Conservation (phyloP, 2,329 filamentous ascomycete species). For the Colletotrichum incanum region DNA sequence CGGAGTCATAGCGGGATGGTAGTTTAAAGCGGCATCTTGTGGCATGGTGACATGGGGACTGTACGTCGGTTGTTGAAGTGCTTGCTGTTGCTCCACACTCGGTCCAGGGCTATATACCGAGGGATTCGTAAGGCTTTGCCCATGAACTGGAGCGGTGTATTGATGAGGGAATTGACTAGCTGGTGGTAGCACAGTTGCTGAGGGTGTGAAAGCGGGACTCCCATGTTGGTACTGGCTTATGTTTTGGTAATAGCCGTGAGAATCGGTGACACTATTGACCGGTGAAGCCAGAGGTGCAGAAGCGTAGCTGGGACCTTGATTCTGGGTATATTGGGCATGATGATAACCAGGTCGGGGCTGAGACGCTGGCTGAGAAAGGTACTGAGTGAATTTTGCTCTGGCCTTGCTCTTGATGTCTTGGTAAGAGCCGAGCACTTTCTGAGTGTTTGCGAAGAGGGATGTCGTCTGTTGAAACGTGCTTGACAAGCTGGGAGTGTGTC, state of each 20-base stretch:
- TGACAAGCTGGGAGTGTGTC: background rate
- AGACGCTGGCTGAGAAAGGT: slow-evolving; percentile 1
- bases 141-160: background rate
- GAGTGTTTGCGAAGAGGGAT: background rate
- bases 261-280: background rate
- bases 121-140: background rate
- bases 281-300: background rate
- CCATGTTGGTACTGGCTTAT: background rate
- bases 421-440: slow-evolving; percentile 18
- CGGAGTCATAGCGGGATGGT: no score
- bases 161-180: background rate
- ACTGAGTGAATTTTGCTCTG: slow-evolving; percentile 1
- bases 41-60: background rate
- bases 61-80: background rate
- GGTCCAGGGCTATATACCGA: background rate
- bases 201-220: background rate
- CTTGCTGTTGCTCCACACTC: background rate
- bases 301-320: background rate
- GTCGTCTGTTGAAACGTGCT: background rate
- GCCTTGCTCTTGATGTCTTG: slow-evolving; percentile 20
- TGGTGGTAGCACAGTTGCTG: background rate
- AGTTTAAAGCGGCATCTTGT: background rate
- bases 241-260: no score
- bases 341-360: background rate
- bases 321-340: background rate